Evolutionary conservation across 306 rosid genomes (phyloP), one percentile per base, ranked within the genome.

Genomic region (Arachis stenosperma): DNA sequence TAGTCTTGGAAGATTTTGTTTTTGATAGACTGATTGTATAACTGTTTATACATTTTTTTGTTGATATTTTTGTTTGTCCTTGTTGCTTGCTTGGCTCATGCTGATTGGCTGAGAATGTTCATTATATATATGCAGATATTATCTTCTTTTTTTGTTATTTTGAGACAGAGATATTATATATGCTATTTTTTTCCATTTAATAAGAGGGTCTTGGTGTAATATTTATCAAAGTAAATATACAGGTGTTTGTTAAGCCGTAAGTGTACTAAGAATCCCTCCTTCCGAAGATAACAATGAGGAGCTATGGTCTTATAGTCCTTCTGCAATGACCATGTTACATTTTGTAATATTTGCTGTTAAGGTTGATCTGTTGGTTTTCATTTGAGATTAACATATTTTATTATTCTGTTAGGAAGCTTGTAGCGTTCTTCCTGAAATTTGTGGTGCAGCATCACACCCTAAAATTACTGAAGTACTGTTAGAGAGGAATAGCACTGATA

Each of bases 401-500:
- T 76, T 67, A 60, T 74, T 79, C 79, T 84, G 75, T 67, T 82
- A 95, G 99, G 97, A 91, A 95, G 98, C 93, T 46, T 86, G 93
- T 39, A 83, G 82, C 69, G 96, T 61, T 1, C 27, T 22, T 22
- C 27, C 27, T 22, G 27, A 22, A 22, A 22, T 22, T 22, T 22
- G 1, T 22, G 90, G 97, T 46, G 88, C 98, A 43, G 74, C 81
- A 56, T 87, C 83, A 13, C 99, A 95, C 86, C 97, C 99, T 67
- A 95, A 91, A 90, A 86, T 95, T 77, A 90, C 98, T 41, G 97
- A 90, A 87, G 97, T 95, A 68, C 87, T 95, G 61, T 69, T 95
- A 73, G 99, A 92, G 82, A 84, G 99, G 86, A 85, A 82, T 56
- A 87, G 84, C 82, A 90, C 98, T 73, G 98, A 91, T 78, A 88